phyloP scores from a whole-genome alignment of 768 basidiomycete genomes.

The Ramaria sp. region DNA sequence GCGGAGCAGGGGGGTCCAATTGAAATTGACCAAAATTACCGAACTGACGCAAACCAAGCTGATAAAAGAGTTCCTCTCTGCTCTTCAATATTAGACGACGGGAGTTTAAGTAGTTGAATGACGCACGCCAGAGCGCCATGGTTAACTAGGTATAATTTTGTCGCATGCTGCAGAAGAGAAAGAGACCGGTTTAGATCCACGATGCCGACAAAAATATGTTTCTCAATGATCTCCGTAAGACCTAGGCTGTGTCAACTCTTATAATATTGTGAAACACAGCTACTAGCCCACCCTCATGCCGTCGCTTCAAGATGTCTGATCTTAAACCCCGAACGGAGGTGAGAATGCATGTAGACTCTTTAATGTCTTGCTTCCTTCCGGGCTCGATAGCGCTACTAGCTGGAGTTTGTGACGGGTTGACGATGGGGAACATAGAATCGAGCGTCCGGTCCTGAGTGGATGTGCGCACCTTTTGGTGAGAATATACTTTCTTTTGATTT shows the following conservation, averaged over 20 bases:
- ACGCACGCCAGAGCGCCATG: constrained; percentile 76
- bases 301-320: constrained; percentile 40
- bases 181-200: constrained; percentile 66
- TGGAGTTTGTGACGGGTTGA: constrained; percentile 34
- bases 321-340: constrained; percentile 66
- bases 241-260: constrained; percentile 32
- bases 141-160: constrained; percentile 83
- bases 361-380: constrained; percentile 40
- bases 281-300: constrained; percentile 52
- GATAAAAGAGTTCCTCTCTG: constrained; percentile 93
- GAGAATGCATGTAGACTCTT: constrained; percentile 66
- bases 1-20: constrained; percentile 70
- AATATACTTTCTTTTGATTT: constrained; percentile 41
- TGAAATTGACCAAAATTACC: constrained; percentile 67
- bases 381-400: constrained; percentile 11
- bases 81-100: neutral
- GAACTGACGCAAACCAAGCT: constrained; percentile 86
- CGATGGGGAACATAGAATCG: constrained; percentile 85
- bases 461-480: constrained; percentile 89
- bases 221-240: constrained; percentile 70
- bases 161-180: constrained; percentile 78
- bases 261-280: neutral
- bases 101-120: neutral
- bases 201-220: constrained; percentile 88
- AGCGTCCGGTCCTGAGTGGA: constrained; percentile 81